Percentiles rank a stretch among this genome's conserved stretches.
phyloP scores from a whole-genome alignment of 148 eudicot species.

The Fagopyrum homotropicum region DNA sequence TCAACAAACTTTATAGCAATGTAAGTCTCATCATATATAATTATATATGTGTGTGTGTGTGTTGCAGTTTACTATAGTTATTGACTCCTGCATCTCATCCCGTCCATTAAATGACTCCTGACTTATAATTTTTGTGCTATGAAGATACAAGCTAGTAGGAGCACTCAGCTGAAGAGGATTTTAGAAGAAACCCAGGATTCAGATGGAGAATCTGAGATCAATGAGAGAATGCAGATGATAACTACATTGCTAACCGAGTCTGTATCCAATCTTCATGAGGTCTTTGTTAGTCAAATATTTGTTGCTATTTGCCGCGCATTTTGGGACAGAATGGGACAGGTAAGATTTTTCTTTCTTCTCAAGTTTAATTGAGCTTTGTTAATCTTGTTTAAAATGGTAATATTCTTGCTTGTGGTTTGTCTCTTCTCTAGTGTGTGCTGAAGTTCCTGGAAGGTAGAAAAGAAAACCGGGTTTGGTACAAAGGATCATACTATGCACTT shows the following conservation, averaged over 20 bases:
- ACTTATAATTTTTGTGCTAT: not conserved
- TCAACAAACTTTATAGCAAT: constrained; percentile 57
- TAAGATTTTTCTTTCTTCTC: constrained; percentile 14
- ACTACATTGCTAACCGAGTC: constrained; percentile 54
- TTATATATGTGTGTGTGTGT: too few species aligned
- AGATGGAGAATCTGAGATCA: constrained; percentile 72
- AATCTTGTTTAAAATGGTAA: not conserved
- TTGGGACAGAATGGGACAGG: constrained; percentile 95
- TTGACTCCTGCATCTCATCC: not conserved
- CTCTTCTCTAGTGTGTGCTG: constrained; percentile 41
- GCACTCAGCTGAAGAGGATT: constrained; percentile 72
- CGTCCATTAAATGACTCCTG: not conserved
- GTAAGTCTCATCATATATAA: constrained; percentile 30
- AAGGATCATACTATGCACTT: constrained; percentile 77
- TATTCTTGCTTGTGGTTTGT: not conserved
- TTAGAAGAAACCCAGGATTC: constrained; percentile 74
- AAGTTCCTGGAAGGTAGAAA: constrained; percentile 80
- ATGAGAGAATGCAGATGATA: constrained; percentile 70
- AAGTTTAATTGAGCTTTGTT: not conserved
- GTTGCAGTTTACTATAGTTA: too few species aligned
- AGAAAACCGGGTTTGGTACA: constrained; percentile 83
- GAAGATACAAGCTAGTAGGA: constrained; percentile 59
- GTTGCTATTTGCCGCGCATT: constrained; percentile 63
- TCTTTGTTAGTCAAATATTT: constrained; percentile 62
- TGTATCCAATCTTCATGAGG: constrained; percentile 70